phyloP scores from a whole-genome alignment of 2,329 filamentous ascomycete species.

The Talaromyces piceae region DNA sequence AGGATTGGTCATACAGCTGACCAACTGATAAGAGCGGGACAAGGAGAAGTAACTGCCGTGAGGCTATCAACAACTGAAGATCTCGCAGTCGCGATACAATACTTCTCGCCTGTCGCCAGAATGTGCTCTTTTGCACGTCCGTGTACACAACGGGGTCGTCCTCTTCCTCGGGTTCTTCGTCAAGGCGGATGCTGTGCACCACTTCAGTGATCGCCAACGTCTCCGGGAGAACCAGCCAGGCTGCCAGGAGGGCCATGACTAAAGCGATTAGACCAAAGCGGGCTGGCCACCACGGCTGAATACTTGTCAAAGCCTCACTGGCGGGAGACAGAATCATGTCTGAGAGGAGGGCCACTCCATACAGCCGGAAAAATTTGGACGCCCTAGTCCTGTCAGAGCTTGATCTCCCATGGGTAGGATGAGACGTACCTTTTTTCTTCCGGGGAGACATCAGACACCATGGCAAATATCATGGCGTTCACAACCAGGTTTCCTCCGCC shows the following conservation, averaged over 20 bases:
- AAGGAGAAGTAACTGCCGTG: conserved; percentile 7
- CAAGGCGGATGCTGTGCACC: background rate
- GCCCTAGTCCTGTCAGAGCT: background rate
- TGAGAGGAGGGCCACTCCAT: conserved; percentile 9
- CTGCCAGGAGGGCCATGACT: conserved; percentile 9
- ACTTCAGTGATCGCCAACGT: conserved; percentile 4
- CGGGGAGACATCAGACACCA: conserved; percentile 10
- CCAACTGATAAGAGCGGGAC: conserved; percentile 10
- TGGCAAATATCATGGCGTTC: conserved; percentile 11
- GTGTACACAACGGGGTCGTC: conserved; percentile 10
- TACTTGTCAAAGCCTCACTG: conserved; percentile 5
- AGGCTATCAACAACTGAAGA: conserved; percentile 9
- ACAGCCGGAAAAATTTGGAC: conserved; percentile 11
- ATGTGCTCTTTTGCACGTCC: conserved; percentile 7
- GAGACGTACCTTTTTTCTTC: conserved; percentile 10
- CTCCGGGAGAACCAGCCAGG: conserved; percentile 9
- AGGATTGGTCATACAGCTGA: conserved; percentile 10
- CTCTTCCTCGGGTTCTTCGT: conserved; percentile 9
- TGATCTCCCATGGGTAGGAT: background rate
- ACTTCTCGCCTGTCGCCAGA: background rate
- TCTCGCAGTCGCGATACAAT: conserved; percentile 4
- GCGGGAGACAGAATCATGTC: conserved; percentile 10
- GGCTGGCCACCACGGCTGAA: conserved; percentile 12
- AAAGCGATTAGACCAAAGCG: conserved; percentile 9
- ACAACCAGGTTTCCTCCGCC: conserved; percentile 10